A percentile compares a stretch with the other conserved stretches of the same genome.
Evolutionary conservation across 1,139 yeast species (phyloP).

Genomic region (Torulaspora globosa): DNA sequence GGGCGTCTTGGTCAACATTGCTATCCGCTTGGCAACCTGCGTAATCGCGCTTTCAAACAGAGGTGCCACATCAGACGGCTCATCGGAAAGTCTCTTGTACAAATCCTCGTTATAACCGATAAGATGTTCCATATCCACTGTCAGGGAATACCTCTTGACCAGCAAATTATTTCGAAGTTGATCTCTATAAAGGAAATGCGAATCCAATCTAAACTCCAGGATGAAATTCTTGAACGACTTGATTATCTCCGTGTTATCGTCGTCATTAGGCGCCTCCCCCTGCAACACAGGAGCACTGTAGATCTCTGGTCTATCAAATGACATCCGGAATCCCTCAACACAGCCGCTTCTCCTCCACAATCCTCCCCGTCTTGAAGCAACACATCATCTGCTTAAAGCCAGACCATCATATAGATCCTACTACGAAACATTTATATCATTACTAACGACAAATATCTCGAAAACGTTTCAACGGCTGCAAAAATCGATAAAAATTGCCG

Average conservation of each 20-base stretch:
- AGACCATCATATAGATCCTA: too few relatives aligned
- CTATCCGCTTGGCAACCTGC: slow-evolving; percentile 81
- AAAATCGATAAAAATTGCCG: neutral
- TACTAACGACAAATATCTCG: too few relatives aligned
- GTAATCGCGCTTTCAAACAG: slow-evolving; percentile 86
- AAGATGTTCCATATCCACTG: slow-evolving; percentile 79
- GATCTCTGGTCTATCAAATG: slow-evolving; percentile 77
- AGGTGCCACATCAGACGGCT: slow-evolving; percentile 86
- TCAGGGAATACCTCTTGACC: slow-evolving; percentile 66
- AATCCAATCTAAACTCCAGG: slow-evolving; percentile 77
- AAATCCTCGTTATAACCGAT: slow-evolving; percentile 86
- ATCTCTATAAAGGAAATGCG: slow-evolving; percentile 84
- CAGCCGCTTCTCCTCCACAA: too few relatives aligned
- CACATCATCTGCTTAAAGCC: too few relatives aligned
- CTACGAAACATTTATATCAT: too few relatives aligned
- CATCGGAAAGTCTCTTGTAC: slow-evolving; percentile 76
- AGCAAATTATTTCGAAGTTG: slow-evolving; percentile 84
- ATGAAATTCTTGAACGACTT: slow-evolving; percentile 78
- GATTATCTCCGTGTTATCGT: slow-evolving; percentile 69
- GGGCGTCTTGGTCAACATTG: slow-evolving; percentile 46
- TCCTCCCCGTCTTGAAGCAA: too few relatives aligned
- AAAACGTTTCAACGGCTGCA: too few relatives aligned
- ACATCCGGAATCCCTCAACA: slow-evolving; percentile 30
- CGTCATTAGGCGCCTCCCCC: slow-evolving; percentile 59
- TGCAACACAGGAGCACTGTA: slow-evolving; percentile 84